Conservation (phyloP, 441 rosid species). For the Erodium trifolium region DNA sequence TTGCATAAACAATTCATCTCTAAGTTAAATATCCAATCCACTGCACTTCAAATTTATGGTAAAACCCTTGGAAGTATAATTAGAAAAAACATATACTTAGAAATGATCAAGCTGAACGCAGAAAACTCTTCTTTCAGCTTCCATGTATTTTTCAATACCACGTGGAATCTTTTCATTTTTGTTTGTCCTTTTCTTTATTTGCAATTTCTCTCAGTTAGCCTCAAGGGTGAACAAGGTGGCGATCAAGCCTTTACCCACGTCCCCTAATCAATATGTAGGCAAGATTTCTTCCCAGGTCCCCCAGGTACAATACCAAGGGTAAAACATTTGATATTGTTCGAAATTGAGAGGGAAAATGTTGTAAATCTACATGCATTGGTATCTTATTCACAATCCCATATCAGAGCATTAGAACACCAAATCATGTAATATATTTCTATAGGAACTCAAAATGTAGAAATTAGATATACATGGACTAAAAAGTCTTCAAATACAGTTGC, state of each 20-base stretch:
- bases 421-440: background rate
- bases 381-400: background rate
- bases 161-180: background rate
- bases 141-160: background rate
- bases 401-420: background rate
- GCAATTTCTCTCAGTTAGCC: background rate
- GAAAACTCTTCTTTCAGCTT: background rate
- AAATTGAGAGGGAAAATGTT: background rate
- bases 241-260: background rate
- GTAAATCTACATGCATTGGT: background rate
- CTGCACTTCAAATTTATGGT: background rate
- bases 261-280: background rate
- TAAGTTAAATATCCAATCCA: background rate
- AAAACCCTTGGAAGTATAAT: background rate
- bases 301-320: background rate
- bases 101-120: background rate
- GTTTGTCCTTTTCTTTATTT: background rate
- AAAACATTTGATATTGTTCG: background rate
- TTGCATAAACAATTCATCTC: background rate
- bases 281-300: background rate
- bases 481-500: too few relatives aligned
- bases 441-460: background rate
- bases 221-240: background rate
- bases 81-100: background rate
- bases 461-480: too few relatives aligned